phyloP scores from a whole-genome alignment of 2,329 filamentous ascomycete genomes.

The Cercospora brassicicola region DNA sequence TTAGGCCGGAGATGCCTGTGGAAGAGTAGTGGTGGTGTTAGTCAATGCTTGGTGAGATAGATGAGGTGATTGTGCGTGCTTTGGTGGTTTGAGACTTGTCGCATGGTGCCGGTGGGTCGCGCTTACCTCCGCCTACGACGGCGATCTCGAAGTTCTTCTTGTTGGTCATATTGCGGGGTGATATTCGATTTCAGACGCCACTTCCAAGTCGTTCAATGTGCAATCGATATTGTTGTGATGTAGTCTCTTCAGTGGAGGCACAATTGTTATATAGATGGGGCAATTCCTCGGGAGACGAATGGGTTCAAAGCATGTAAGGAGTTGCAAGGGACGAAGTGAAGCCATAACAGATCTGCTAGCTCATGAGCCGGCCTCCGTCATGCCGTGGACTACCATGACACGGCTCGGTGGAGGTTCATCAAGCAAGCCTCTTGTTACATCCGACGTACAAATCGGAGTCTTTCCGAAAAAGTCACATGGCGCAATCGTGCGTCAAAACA shows the following conservation, averaged over 20 bases:
- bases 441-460: neutral
- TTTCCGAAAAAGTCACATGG: neutral
- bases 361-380: neutral
- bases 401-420: neutral
- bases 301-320: neutral
- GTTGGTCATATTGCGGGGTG: conserved; percentile 15
- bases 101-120: neutral
- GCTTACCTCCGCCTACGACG: conserved; percentile 27
- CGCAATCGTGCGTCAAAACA: neutral
- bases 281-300: neutral
- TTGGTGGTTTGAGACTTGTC: neutral
- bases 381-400: neutral
- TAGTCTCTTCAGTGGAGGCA: neutral
- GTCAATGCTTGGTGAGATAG: neutral
- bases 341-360: neutral
- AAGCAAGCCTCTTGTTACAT: neutral
- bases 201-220: neutral
- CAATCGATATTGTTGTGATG: neutral
- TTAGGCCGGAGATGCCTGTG: conserved; percentile 57
- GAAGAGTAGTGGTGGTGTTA: neutral
- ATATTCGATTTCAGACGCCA: neutral
- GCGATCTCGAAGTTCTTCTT: conserved; percentile 27
- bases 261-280: neutral
- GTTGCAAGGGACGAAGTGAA: neutral
- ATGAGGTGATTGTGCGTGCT: neutral